A percentile compares a stretch with the other conserved stretches of the same genome.
Evolutionary conservation across 139 green algal genomes (phyloP).

Genomic region (Closterium sp.): DNA sequence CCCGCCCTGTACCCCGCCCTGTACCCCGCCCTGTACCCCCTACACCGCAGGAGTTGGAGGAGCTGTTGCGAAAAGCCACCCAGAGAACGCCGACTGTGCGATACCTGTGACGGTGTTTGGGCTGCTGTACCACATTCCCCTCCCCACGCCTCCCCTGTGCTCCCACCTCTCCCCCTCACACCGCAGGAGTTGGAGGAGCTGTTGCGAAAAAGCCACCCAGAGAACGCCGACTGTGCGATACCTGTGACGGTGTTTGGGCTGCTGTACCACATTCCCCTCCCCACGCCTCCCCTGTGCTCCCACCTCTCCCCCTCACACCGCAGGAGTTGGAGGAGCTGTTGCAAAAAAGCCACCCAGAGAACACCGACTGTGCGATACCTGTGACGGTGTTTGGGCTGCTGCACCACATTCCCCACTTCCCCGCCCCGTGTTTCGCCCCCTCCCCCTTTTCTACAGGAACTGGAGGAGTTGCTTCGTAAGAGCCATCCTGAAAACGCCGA

Average conservation of each 20-base stretch:
- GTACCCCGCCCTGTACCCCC: too few relatives aligned
- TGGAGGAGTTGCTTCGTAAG: slow-evolving; percentile 24
- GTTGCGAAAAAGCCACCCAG: slow-evolving; percentile 14
- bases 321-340: slow-evolving; percentile 33
- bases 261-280: background rate
- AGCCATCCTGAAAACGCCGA: slow-evolving; percentile 37
- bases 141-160: background rate
- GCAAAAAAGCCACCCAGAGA: slow-evolving; percentile 16
- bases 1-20: too few relatives aligned
- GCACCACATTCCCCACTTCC: background rate
- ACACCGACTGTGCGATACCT: slow-evolving; percentile 5
- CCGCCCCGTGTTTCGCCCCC: background rate
- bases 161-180: background rate
- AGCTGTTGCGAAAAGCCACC: too few relatives aligned
- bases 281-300: background rate
- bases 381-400: slow-evolving; percentile 4
- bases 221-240: slow-evolving; percentile 8
- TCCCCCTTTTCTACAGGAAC: background rate
- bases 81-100: too few relatives aligned
- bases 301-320: background rate
- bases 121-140: background rate
- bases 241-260: background rate
- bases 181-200: slow-evolving; percentile 26
- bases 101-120: background rate
- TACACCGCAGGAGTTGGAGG: slow-evolving; percentile 3